Conservation (phyloP, 2,329 filamentous ascomycete species). For the Arthrobotrys musiformis region DNA sequence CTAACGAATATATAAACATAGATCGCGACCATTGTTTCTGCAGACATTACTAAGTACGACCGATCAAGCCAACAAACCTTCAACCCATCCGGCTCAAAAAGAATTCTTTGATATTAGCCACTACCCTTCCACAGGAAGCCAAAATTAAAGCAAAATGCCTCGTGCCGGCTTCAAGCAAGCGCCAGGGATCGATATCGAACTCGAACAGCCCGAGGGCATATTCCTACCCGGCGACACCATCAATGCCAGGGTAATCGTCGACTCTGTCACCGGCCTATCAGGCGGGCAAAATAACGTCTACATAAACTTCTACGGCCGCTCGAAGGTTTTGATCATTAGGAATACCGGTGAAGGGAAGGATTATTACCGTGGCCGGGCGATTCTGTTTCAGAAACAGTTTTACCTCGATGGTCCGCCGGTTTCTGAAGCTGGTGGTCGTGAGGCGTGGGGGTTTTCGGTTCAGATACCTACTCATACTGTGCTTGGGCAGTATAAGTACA, state of each 20-base stretch:
- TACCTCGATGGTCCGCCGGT: constrained; percentile 35
- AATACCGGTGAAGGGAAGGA: constrained; percentile 40
- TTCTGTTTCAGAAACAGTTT: constrained; percentile 22
- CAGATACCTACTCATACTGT: constrained; percentile 44
- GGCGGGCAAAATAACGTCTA: constrained; percentile 18
- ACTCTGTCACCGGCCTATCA: neutral
- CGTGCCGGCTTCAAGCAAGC: constrained; percentile 30
- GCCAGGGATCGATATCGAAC: constrained; percentile 28
- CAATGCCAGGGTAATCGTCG: constrained; percentile 6
- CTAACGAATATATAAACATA: no score
- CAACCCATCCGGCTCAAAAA: no score
- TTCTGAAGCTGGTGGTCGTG: neutral
- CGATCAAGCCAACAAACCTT: no score
- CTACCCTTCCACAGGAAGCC: neutral
- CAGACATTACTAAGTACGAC: no score
- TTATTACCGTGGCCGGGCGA: constrained; percentile 40
- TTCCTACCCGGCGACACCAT: constrained; percentile 39
- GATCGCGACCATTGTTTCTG: no score
- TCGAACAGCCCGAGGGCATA: constrained; percentile 14
- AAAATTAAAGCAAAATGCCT: constrained; percentile 22
- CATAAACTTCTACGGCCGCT: constrained; percentile 31
- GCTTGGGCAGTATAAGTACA: neutral
- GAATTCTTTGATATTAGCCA: neutral
- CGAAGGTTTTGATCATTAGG: constrained; percentile 41
- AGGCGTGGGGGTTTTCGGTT: constrained; percentile 8